Evolutionary conservation across 1,284 basidiomycete genomes (phyloP).

Genomic region (Ustilago xerochloae): DNA sequence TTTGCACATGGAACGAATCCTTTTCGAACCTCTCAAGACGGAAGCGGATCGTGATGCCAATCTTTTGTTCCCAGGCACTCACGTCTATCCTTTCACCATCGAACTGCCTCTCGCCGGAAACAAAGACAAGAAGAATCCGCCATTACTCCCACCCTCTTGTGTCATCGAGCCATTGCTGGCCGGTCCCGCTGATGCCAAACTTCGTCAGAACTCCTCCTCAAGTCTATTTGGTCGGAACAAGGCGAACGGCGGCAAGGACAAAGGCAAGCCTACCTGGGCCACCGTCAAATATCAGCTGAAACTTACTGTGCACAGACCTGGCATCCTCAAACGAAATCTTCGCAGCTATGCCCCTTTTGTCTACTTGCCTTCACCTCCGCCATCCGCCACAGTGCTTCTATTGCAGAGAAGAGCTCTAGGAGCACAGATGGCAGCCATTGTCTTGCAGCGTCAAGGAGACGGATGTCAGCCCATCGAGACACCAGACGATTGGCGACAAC

Average conservation of each 20-base stretch:
- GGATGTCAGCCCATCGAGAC: slow-evolving; percentile 28
- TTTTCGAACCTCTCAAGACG: slow-evolving; percentile 26
- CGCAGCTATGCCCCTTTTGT: slow-evolving; percentile 61
- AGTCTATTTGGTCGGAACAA: slow-evolving; percentile 30
- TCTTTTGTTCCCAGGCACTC: slow-evolving; percentile 37
- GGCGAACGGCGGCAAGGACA: slow-evolving; percentile 6
- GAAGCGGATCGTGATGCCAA: slow-evolving; percentile 21
- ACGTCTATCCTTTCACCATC: slow-evolving; percentile 48
- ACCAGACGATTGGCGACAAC: slow-evolving; percentile 22
- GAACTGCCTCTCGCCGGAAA: slow-evolving; percentile 32
- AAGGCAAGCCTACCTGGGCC: slow-evolving; percentile 44
- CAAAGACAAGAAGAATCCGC: slow-evolving; percentile 25
- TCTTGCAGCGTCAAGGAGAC: slow-evolving; percentile 22
- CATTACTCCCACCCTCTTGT: slow-evolving; percentile 29
- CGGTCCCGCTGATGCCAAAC: slow-evolving; percentile 16
- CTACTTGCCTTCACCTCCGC: slow-evolving; percentile 58
- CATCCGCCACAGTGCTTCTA: slow-evolving; percentile 22
- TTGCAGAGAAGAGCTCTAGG: slow-evolving; percentile 35
- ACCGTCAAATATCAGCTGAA: slow-evolving; percentile 64
- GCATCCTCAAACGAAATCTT: slow-evolving; percentile 55
- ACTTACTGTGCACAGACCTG: slow-evolving; percentile 57
- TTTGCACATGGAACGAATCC: slow-evolving; percentile 48
- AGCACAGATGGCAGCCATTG: slow-evolving; percentile 34
- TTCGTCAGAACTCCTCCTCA: slow-evolving; percentile 20
- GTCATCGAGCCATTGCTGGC: slow-evolving; percentile 40